Conservation (phyloP, 2,329 filamentous ascomycete species). For the Colletotrichum noveboracense region DNA sequence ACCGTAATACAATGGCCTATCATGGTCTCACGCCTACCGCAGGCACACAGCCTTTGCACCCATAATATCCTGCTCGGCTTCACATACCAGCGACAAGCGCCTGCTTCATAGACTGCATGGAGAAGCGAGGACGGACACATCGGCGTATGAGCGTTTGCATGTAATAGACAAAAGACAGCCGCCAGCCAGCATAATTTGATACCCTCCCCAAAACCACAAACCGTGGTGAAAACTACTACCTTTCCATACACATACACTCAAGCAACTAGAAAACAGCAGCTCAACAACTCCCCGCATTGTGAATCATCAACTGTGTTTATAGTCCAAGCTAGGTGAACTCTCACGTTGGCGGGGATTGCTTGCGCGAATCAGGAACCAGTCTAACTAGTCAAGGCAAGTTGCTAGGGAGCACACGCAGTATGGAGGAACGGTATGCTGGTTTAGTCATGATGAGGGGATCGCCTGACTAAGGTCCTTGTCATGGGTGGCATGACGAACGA, state of each 20-base stretch:
- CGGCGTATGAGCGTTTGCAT: not conserved
- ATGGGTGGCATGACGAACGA: not conserved
- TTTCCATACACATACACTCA: not conserved
- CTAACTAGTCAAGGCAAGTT: not conserved
- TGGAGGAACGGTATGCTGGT: not conserved
- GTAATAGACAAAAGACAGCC: not conserved
- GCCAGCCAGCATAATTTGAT: not conserved
- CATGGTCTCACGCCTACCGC: not conserved
- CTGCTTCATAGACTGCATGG: not conserved
- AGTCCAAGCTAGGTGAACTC: not conserved
- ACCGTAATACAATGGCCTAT: not conserved
- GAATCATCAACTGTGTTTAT: not conserved
- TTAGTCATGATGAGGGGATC: not conserved
- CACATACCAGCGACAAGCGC: not conserved
- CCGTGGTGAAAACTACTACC: not conserved
- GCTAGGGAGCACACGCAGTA: too few species aligned
- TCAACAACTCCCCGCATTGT: not conserved
- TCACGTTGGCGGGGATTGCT: not conserved
- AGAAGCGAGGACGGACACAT: not conserved
- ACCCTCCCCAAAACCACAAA: not conserved
- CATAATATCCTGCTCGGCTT: not conserved
- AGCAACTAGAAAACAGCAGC: not conserved
- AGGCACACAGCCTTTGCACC: not conserved
- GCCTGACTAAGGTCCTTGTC: not conserved
- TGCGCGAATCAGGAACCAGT: not conserved